phyloP scores from a whole-genome alignment of 2,329 filamentous ascomycete genomes.

The Helotiales sp. region DNA sequence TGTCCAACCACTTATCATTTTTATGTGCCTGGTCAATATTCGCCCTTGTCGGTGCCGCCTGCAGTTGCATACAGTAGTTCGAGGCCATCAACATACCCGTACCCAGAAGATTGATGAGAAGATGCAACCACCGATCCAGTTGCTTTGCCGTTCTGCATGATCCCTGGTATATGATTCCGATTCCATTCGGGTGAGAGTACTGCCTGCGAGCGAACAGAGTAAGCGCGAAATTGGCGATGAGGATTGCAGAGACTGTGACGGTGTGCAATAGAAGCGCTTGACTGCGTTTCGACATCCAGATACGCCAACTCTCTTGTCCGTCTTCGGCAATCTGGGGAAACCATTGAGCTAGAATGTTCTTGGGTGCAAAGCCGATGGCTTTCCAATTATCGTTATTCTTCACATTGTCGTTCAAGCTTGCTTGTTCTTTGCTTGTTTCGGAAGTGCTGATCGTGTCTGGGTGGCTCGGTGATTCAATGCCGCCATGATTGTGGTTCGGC shows the following conservation, averaged over 20 bases:
- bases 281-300: not conserved
- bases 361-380: not conserved
- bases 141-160: not conserved
- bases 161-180: not conserved
- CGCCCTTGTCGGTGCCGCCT: not conserved
- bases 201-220: not conserved
- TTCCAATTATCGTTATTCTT: not conserved
- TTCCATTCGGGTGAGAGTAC: not conserved
- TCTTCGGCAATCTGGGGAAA: not conserved
- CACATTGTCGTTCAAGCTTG: not conserved
- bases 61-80: not conserved
- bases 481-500: no score
- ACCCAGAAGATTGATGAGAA: not conserved
- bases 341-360: not conserved
- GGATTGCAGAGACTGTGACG: not conserved
- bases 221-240: not conserved
- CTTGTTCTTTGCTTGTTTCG: not conserved
- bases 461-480: no score
- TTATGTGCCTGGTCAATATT: not conserved
- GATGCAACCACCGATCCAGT: not conserved
- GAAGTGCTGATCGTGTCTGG: no score
- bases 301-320: not conserved
- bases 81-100: not conserved
- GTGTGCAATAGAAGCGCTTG: not conserved
- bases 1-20: not conserved